Percentiles rank a stretch among this genome's conserved stretches.
These are phyloP conservation scores for Nematocida parisii DNA, from an alignment of 371 early-diverging fungal species.

Conservation along the genomic window DNA sequence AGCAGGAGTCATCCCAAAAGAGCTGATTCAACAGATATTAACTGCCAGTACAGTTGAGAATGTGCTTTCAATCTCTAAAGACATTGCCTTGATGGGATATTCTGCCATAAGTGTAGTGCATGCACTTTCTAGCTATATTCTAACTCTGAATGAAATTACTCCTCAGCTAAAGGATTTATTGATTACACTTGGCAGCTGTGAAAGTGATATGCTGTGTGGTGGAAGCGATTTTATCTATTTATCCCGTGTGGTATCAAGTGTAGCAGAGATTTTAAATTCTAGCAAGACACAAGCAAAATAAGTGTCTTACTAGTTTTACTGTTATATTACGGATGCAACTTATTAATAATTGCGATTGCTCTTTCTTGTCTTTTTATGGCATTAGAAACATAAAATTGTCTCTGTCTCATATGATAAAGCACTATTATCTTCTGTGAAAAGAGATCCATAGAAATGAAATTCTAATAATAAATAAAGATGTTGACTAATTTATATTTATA, in stretches of 20 bases:
- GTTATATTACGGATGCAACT: too few species aligned
- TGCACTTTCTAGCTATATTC: conserved; percentile 49
- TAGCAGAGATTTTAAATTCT: background rate
- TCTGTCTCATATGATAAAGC: too few species aligned
- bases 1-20: conserved; percentile 61
- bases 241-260: background rate
- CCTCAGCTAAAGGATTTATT: background rate
- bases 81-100: conserved; percentile 60
- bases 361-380: too few species aligned
- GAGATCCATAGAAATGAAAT: too few species aligned
- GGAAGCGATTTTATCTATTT: conserved; percentile 26
- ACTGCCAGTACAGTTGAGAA: conserved; percentile 23
- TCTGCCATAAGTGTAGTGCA: conserved; percentile 61
- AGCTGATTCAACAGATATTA: conserved; percentile 53
- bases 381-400: too few species aligned
- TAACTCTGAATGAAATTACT: background rate
- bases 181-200: background rate
- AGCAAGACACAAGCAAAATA: background rate
- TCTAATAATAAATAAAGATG: too few species aligned
- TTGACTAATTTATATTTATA: too few species aligned
- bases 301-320: too few species aligned
- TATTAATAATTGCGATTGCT: too few species aligned
- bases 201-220: conserved; percentile 31
- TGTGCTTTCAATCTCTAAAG: conserved; percentile 38
- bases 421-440: too few species aligned